Percentiles rank a stretch among this genome's conserved stretches.
phyloP scores from a whole-genome alignment of 2,329 filamentous ascomycete species.

The Exophiala calicioides region DNA sequence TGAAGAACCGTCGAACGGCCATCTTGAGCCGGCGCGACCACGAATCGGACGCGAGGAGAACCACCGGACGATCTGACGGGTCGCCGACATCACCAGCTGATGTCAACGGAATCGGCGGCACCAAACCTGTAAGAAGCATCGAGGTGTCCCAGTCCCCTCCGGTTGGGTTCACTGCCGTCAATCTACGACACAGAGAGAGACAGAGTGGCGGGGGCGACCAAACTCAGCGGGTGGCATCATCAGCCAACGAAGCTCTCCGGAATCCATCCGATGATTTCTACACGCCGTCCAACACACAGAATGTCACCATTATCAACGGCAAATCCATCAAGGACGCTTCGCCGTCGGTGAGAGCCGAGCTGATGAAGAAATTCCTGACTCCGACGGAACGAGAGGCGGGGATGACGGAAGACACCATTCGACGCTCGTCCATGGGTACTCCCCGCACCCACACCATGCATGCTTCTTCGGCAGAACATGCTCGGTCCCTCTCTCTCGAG shows the following conservation, averaged over 20 bases:
- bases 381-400: slow-evolving; percentile 56
- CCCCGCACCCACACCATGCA: slow-evolving; percentile 17
- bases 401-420: slow-evolving; percentile 25
- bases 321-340: slow-evolving; percentile 54
- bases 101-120: slow-evolving; percentile 33
- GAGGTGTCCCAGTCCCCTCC: slow-evolving; percentile 47
- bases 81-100: slow-evolving; percentile 29
- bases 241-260: slow-evolving; percentile 3
- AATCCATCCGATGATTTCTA: slow-evolving; percentile 34
- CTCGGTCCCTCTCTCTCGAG: slow-evolving; percentile 26
- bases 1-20: slow-evolving; percentile 73
- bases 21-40: slow-evolving; percentile 65
- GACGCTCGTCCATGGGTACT: slow-evolving; percentile 24
- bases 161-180: slow-evolving; percentile 61
- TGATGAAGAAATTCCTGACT: slow-evolving; percentile 65
- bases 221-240: slow-evolving; percentile 5
- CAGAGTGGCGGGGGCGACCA: slow-evolving; percentile 36
- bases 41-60: slow-evolving; percentile 41
- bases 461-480: slow-evolving; percentile 11
- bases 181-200: slow-evolving; percentile 48
- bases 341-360: slow-evolving; percentile 58
- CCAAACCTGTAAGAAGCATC: slow-evolving; percentile 25
- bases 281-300: slow-evolving; percentile 45
- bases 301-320: slow-evolving; percentile 51
- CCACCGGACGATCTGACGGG: slow-evolving; percentile 18